These are phyloP conservation scores for Eragrostis nindensis DNA, from an alignment of 176 grass and related monocot genomes.

Conservation along the genomic window DNA sequence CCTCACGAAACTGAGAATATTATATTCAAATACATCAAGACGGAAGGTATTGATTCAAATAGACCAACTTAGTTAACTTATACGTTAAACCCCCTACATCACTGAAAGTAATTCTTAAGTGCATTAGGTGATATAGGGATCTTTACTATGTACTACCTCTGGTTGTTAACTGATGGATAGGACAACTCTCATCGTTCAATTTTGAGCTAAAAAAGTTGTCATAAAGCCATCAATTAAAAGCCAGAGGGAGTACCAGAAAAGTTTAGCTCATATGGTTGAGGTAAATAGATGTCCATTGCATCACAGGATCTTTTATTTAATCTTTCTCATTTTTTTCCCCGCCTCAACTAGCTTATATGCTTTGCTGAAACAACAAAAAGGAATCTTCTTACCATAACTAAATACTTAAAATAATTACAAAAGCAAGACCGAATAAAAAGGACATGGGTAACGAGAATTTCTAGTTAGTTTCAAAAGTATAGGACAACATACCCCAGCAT, in stretches of 20 bases:
- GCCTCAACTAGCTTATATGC: constrained; percentile 19
- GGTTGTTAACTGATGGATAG: not conserved
- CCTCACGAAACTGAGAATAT: not conserved
- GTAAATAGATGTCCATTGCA: not conserved
- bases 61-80: not conserved
- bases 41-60: constrained; percentile 20
- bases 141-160: not conserved
- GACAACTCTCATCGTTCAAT: not conserved
- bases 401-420: constrained; percentile 19
- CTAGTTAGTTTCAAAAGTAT: not conserved
- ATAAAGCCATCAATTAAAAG: not conserved
- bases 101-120: no score
- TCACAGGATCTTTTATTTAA: not conserved
- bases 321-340: not conserved
- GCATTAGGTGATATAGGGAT: not conserved
- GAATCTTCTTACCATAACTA: not conserved
- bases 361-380: not conserved
- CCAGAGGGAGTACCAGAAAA: not conserved
- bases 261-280: constrained; percentile 15
- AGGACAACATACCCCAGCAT: constrained; percentile 51
- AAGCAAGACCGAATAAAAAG: not conserved
- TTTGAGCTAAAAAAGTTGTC: not conserved
- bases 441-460: not conserved
- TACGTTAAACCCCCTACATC: not conserved
- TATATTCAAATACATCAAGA: not conserved